Evolutionary conservation across 1,284 basidiomycete genomes (phyloP).

Genomic region (Exobasidium rhododendri): DNA sequence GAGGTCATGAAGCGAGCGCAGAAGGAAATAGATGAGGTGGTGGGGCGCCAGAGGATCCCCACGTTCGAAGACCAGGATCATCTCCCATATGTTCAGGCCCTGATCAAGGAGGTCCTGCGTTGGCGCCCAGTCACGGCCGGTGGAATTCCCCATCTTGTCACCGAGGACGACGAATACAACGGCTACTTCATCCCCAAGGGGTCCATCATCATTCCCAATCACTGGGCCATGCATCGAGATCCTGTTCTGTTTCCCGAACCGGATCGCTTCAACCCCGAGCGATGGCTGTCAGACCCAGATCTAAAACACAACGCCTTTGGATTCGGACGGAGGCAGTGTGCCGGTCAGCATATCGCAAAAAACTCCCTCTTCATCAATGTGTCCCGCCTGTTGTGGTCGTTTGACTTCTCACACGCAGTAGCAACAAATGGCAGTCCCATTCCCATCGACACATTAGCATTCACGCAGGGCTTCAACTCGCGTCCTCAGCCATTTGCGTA

Average conservation of each 20-base stretch:
- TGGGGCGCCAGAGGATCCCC: neutral
- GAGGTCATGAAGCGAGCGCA: neutral
- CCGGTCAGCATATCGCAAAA: too few relatives aligned
- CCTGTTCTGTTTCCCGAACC: conserved; percentile 11
- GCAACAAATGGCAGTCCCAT: too few relatives aligned
- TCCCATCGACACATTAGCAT: too few relatives aligned
- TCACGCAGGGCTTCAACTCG: too few relatives aligned
- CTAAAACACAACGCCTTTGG: too few relatives aligned
- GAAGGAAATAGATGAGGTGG: neutral
- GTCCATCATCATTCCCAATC: conserved; percentile 1
- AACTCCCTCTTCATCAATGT: too few relatives aligned
- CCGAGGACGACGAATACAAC: conserved; percentile 5
- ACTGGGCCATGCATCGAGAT: conserved; percentile 7
- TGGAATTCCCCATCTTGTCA: conserved; percentile 1
- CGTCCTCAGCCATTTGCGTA: too few relatives aligned
- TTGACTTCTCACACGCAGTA: too few relatives aligned
- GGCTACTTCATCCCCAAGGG: neutral
- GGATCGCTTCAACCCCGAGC: neutral
- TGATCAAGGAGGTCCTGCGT: conserved; percentile 8
- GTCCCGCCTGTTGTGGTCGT: too few relatives aligned
- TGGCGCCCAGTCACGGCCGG: conserved; percentile 2
- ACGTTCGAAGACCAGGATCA: neutral
- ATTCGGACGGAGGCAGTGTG: too few relatives aligned
- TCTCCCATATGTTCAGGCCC: conserved; percentile 1
- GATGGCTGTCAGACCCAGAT: too few relatives aligned